Conservation (phyloP, 1,284 basidiomycete genomes). For the Volvariella surrecta region DNA sequence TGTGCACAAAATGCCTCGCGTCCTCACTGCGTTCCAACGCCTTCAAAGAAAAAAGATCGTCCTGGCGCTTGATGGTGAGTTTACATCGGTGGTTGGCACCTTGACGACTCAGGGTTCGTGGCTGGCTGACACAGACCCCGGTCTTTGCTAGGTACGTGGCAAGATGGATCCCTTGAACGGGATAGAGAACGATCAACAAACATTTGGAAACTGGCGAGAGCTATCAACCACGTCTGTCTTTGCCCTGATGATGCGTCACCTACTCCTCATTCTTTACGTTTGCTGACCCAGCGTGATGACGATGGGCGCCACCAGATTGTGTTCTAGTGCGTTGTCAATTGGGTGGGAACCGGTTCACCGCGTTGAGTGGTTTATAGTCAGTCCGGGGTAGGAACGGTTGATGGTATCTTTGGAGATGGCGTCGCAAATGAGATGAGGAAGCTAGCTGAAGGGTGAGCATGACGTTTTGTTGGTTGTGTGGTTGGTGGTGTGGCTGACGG, state of each 20-base stretch:
- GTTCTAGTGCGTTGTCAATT: conserved; percentile 3
- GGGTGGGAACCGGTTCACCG: too few species aligned
- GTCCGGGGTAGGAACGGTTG: conserved; percentile 3
- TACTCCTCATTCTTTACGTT: background rate
- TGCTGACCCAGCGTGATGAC: background rate
- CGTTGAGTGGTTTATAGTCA: conserved; percentile 1
- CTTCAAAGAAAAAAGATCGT: background rate
- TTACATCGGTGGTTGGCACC: too few species aligned
- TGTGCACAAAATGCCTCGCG: too few species aligned
- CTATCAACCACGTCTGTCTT: conserved; percentile 1
- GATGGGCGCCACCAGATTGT: conserved; percentile 1
- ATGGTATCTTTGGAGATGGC: background rate
- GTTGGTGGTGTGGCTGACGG: background rate
- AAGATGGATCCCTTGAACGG: background rate
- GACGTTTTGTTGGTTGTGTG: background rate
- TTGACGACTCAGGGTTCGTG: too few species aligned
- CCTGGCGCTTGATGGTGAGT: background rate
- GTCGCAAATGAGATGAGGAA: background rate
- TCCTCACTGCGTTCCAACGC: too few species aligned
- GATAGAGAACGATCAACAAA: conserved; percentile 1
- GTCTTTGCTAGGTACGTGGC: conserved; percentile 1
- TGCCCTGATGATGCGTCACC: background rate
- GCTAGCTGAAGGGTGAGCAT: background rate
- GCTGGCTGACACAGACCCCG: too few species aligned
- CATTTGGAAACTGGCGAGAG: conserved; percentile 4